Evolutionary conservation across 768 basidiomycete genomes (phyloP).

Genomic region (Multifurca ochricompacta): DNA sequence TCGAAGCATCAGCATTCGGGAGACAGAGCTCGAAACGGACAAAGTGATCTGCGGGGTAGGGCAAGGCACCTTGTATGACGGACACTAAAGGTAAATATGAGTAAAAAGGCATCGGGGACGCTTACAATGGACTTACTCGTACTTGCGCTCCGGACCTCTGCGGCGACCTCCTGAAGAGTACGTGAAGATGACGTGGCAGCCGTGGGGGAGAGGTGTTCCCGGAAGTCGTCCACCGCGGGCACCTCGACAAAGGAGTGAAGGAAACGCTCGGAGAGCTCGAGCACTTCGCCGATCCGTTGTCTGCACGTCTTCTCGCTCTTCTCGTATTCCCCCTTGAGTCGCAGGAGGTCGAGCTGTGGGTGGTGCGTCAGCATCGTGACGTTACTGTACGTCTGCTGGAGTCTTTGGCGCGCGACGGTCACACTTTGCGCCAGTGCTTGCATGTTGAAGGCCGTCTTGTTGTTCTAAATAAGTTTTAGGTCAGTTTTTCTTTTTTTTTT

Average conservation of each 20-base stretch:
- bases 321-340: conserved; percentile 10
- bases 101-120: background rate
- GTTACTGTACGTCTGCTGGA: background rate
- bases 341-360: background rate
- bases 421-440: conserved; percentile 4
- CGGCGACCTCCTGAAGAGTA: background rate
- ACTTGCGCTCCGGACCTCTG: background rate
- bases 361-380: background rate
- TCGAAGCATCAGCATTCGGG: background rate
- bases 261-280: conserved; percentile 6
- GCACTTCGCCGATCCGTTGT: background rate
- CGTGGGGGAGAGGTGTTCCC: conserved; percentile 4
- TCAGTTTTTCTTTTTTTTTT: too few species aligned
- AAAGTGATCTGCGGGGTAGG: background rate
- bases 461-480: background rate
- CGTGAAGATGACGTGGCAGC: background rate
- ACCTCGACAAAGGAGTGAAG: conserved; percentile 7
- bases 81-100: background rate
- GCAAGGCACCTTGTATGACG: background rate
- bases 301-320: background rate
- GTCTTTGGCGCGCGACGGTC: background rate
- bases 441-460: conserved; percentile 7
- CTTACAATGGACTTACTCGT: background rate
- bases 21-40: background rate
- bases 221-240: conserved; percentile 1